Base-by-base conservation (phyloP, 1,284 basidiomycete genomes). In the Cystobasidiaceae sp. region DNA sequence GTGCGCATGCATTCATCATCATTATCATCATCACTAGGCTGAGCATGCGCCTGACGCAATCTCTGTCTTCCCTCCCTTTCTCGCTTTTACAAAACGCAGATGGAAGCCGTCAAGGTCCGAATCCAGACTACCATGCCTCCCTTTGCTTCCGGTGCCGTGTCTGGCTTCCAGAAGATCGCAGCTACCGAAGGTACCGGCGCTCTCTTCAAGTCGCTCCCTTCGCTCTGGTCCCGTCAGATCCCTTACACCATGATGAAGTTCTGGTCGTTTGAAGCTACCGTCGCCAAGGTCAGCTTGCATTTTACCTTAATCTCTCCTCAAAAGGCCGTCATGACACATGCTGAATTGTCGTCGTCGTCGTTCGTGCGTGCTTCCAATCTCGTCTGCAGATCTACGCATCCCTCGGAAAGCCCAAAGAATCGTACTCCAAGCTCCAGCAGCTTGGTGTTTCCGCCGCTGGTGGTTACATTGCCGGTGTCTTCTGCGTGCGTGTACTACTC, bases 51-150 rank as follows among this genome's bases (percentile, higher is more conserved):
- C 19, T 21, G n/a, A 43, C 15, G 9, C 32, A 27, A 3, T 44
- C 21, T 28, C 39, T 52, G n/a, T 52, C 11, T 17, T n/a, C 13
- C 37, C 17, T 30, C n/a, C n/a, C n/a, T n/a, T n/a, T n/a, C n/a
- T n/a, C n/a, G n/a, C n/a, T n/a, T n/a, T n/a, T n/a, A n/a, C n/a
- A n/a, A n/a, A n/a, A n/a, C n/a, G 28, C 25, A 58, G 52, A 72
- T 73, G 68, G 74, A 75, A 66, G 73, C 74, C 39, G 72, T 75
- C 70, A 75, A 75, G 70, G 74, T 75, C 60, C 71, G 74, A 71
- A 75, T 75, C 68, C 74, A 75, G 67, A 75, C 74, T 60, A 74
- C 74, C 30, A 73, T 74, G 68, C 74, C 74, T 56, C 73, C 74
- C 37, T 74, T 73, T 58, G 74, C 74, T 52, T 60, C 51, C 11